Conservation (phyloP, 179 eudicot species). For the Vitellaria paradoxa region DNA sequence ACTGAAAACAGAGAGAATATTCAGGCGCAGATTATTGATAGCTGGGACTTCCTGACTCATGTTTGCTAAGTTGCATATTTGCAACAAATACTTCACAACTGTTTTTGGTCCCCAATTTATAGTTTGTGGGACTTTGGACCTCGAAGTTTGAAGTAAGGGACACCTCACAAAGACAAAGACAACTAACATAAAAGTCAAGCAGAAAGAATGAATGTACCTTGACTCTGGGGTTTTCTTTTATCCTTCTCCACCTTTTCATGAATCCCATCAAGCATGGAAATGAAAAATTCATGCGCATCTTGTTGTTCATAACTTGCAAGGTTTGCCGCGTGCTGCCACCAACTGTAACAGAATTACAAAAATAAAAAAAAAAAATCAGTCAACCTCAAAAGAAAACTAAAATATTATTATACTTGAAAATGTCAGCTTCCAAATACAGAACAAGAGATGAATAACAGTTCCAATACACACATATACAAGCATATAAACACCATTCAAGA, state of each 20-base stretch:
- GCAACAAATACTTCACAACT: not conserved
- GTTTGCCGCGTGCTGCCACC: conserved; percentile 90
- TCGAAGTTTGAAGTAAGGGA: not conserved
- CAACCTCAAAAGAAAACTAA: not conserved
- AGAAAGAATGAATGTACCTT: conserved; percentile 34
- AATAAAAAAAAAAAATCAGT: conserved; percentile 7
- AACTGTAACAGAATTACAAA: conserved; percentile 39
- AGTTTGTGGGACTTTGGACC: not conserved
- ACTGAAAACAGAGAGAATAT: not conserved
- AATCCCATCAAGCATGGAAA: conserved; percentile 72
- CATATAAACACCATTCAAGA: not conserved
- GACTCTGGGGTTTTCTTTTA: conserved; percentile 44
- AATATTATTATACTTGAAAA: not conserved
- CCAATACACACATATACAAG: not conserved
- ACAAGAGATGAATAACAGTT: not conserved
- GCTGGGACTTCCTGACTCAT: not conserved
- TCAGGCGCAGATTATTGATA: not conserved
- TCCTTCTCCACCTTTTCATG: conserved; percentile 70
- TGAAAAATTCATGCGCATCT: conserved; percentile 87
- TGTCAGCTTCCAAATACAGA: not conserved
- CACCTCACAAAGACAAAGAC: conserved; percentile 1
- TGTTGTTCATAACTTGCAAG: conserved; percentile 82
- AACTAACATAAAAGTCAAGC: not conserved
- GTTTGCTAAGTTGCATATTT: not conserved
- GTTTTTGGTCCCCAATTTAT: not conserved